Evolutionary conservation across 345 rosid species (phyloP).

Genomic region (Euphorbia lathyris): DNA sequence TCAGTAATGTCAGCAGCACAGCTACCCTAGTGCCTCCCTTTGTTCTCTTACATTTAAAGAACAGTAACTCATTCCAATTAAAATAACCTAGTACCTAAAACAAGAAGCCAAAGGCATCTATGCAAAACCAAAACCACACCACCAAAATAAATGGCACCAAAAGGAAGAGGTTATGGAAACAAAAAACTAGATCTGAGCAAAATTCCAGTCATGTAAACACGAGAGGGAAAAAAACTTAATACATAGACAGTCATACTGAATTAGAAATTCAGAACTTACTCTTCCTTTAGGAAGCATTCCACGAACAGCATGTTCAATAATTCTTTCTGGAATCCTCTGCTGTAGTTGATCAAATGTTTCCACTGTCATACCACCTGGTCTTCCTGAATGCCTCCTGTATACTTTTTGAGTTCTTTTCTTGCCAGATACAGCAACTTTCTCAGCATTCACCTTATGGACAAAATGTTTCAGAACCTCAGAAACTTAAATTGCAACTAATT

Average conservation of each 20-base stretch:
- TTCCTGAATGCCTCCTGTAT: slow-evolving; percentile 97
- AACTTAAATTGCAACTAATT: not conserved
- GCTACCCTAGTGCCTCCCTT: not conserved
- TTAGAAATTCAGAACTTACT: slow-evolving; percentile 44
- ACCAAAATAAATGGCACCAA: too few relatives aligned
- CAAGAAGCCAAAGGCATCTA: not conserved
- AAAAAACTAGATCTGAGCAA: not conserved
- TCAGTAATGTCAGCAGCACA: not conserved
- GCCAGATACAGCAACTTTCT: slow-evolving; percentile 92
- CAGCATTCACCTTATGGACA: slow-evolving; percentile 77
- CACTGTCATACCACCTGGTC: slow-evolving; percentile 97
- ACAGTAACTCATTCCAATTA: not conserved
- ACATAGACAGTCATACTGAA: not conserved
- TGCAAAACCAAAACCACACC: not conserved
- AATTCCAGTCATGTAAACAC: not conserved
- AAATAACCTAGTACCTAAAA: not conserved
- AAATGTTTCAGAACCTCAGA: slow-evolving; percentile 2
- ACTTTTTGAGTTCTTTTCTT: slow-evolving; percentile 91
- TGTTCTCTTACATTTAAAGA: not conserved
- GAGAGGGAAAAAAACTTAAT: not conserved
- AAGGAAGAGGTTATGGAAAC: not conserved
- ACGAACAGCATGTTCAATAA: slow-evolving; percentile 94
- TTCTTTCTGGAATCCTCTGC: slow-evolving; percentile 94
- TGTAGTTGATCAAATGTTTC: slow-evolving; percentile 89
- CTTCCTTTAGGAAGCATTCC: slow-evolving; percentile 99